phyloP scores from a whole-genome alignment of 768 basidiomycete species.

The Lyophyllum decastes region DNA sequence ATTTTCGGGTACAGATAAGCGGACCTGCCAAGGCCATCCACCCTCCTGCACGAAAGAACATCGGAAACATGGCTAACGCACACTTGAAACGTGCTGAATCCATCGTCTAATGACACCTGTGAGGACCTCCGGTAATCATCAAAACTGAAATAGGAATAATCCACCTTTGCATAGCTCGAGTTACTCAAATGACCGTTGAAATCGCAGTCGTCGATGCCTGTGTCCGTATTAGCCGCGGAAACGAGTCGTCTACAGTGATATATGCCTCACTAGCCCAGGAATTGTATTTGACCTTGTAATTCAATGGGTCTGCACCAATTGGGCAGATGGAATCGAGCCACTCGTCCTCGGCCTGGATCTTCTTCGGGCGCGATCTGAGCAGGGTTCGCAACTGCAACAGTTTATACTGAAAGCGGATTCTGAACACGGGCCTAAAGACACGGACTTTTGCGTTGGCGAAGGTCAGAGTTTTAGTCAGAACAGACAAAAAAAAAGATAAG shows the following conservation, averaged over 20 bases:
- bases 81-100: constrained; percentile 52
- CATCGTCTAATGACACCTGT: constrained; percentile 31
- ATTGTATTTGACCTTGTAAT: constrained; percentile 37
- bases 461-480: neutral
- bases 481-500: neutral
- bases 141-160: constrained; percentile 3
- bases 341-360: constrained; percentile 32
- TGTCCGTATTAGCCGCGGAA: neutral
- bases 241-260: neutral
- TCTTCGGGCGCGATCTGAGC: constrained; percentile 35
- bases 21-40: constrained; percentile 59
- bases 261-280: constrained; percentile 59
- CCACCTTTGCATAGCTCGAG: constrained; percentile 75
- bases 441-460: constrained; percentile 40
- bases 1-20: constrained; percentile 17
- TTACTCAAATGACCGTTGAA: constrained; percentile 79
- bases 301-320: constrained; percentile 60
- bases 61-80: constrained; percentile 52
- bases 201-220: constrained; percentile 73
- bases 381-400: constrained; percentile 34
- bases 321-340: constrained; percentile 54
- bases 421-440: constrained; percentile 51
- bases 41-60: constrained; percentile 59
- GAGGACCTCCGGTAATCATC: neutral
- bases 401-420: constrained; percentile 31